Evolutionary conservation across 2,329 filamentous ascomycete genomes (phyloP).

Genomic region (Claviceps spartinae): DNA sequence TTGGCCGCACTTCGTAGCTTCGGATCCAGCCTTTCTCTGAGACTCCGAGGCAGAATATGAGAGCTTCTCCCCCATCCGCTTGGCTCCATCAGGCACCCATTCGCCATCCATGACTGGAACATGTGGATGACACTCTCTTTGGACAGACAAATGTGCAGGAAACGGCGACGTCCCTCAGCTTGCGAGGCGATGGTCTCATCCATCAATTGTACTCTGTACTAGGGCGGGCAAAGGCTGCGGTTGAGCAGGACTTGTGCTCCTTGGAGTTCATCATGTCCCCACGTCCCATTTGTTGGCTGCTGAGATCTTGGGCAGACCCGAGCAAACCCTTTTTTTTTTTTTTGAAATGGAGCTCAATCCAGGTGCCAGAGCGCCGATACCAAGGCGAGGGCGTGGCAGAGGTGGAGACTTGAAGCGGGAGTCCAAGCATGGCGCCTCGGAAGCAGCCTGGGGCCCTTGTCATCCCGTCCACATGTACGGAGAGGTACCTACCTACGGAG

Average conservation of each 20-base stretch:
- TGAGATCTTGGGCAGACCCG: background rate
- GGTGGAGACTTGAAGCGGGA: conserved; percentile 11
- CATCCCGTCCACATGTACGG: background rate
- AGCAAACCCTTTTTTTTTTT: background rate
- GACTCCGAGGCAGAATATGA: background rate
- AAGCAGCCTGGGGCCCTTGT: conserved; percentile 9
- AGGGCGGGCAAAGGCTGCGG: background rate
- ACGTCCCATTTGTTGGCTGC: background rate
- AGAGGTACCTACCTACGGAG: too few relatives aligned
- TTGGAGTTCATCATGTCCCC: conserved; percentile 3
- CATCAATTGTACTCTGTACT: background rate
- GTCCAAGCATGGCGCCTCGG: conserved; percentile 12
- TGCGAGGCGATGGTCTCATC: background rate
- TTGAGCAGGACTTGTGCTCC: conserved; percentile 1
- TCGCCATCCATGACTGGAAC: background rate
- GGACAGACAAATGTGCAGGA: background rate
- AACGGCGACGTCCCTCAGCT: background rate
- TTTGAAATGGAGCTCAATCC: background rate
- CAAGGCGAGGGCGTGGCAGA: conserved; percentile 4
- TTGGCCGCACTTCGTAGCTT: background rate
- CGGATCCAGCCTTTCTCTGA: background rate
- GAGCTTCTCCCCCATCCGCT: background rate
- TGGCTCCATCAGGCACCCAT: background rate
- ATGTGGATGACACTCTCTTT: background rate
- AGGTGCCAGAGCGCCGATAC: background rate